These are phyloP conservation scores for Starmerella apis DNA, from an alignment of 805 yeast species.

Conservation along the genomic window DNA sequence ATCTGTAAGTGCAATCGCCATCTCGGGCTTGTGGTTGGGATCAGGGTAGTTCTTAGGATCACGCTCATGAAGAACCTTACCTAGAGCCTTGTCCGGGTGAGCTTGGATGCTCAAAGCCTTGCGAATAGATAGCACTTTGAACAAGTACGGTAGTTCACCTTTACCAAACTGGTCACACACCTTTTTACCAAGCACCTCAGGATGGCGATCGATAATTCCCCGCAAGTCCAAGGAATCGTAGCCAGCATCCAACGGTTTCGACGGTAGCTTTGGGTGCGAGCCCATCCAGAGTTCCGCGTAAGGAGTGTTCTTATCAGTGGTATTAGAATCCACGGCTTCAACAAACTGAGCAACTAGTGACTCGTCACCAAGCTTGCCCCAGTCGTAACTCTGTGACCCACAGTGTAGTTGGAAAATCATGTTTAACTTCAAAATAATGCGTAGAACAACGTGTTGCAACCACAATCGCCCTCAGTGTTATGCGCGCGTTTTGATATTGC, in stretches of 20 bases:
- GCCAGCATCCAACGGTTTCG: slow-evolving; percentile 46
- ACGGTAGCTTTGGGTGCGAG: slow-evolving; percentile 87
- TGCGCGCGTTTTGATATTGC: background rate
- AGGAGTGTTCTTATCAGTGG: slow-evolving; percentile 64
- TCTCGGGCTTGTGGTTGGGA: slow-evolving; percentile 98
- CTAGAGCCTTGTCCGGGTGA: slow-evolving; percentile 88
- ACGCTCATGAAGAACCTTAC: slow-evolving; percentile 55
- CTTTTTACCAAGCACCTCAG: slow-evolving; percentile 49
- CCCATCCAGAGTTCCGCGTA: slow-evolving; percentile 99
- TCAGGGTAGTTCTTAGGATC: slow-evolving; percentile 96
- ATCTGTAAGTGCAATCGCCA: slow-evolving; percentile 94
- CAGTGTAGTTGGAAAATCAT: slow-evolving; percentile 32
- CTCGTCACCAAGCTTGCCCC: slow-evolving; percentile 76
- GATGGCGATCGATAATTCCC: slow-evolving; percentile 51
- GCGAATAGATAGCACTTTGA: slow-evolving; percentile 85
- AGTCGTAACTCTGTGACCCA: slow-evolving; percentile 65
- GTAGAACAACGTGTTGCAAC: background rate
- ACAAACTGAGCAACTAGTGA: slow-evolving; percentile 87
- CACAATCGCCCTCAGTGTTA: background rate
- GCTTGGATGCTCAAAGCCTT: slow-evolving; percentile 95
- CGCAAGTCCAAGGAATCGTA: slow-evolving; percentile 41
- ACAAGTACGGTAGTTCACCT: slow-evolving; percentile 77
- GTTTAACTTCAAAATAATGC: background rate
- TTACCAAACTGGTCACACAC: slow-evolving; percentile 60
- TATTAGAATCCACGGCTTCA: slow-evolving; percentile 49